phyloP scores from a whole-genome alignment of 139 green algal species.

The Zygnema circumcarinatum region DNA sequence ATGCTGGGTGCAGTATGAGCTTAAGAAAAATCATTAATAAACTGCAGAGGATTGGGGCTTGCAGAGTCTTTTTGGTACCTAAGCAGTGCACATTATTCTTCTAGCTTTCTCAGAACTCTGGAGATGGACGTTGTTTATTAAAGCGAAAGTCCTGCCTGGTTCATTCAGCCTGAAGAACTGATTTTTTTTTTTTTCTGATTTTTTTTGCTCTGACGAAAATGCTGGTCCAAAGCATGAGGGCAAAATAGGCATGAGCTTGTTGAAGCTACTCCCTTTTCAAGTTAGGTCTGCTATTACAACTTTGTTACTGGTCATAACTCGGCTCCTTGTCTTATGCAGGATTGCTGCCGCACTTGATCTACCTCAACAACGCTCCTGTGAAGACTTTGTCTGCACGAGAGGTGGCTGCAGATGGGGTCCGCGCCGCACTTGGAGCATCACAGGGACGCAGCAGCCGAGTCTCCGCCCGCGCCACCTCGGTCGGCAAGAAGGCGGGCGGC shows the following conservation, averaged over 20 bases:
- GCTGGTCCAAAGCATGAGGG: too few relatives aligned
- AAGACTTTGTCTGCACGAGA: constrained; percentile 10
- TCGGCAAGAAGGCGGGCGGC: neutral
- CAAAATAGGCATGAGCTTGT: too few relatives aligned
- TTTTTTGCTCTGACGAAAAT: neutral
- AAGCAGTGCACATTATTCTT: neutral
- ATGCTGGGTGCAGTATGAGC: neutral
- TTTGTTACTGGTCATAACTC: neutral
- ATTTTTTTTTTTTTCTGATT: neutral
- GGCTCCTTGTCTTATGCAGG: too few relatives aligned
- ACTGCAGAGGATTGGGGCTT: neutral
- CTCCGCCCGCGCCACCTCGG: neutral
- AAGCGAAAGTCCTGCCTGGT: too few relatives aligned
- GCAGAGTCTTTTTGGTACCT: neutral
- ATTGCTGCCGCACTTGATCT: constrained; percentile 47
- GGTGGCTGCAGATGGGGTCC: constrained; percentile 10
- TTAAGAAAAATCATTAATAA: neutral
- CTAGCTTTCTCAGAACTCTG: neutral
- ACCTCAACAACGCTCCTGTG: constrained; percentile 47
- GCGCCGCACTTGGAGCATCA: neutral
- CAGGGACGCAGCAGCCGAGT: neutral
- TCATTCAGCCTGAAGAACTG: too few relatives aligned
- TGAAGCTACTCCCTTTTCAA: neutral
- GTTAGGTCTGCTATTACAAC: neutral
- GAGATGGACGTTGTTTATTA: neutral